A percentile compares a stretch with the other conserved stretches of the same genome.
These are phyloP conservation scores for Scutellaria baicalensis DNA, from an alignment of 257 asterid species.

Conservation along the genomic window DNA sequence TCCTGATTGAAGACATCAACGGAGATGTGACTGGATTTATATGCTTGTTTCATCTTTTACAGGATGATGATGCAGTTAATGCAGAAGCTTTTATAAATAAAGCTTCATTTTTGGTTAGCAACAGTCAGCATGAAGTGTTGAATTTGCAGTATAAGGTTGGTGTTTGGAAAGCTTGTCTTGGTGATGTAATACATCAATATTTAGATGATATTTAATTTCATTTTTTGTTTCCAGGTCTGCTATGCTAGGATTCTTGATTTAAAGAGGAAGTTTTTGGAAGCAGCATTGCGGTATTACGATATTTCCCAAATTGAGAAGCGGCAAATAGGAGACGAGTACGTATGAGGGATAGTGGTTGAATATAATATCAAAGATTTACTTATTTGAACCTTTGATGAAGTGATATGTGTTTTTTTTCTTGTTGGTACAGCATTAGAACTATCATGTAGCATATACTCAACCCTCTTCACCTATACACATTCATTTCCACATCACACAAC, in stretches of 20 bases:
- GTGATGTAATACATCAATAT: not conserved
- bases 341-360: slow-evolving; percentile 7
- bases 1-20: not conserved
- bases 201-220: not conserved
- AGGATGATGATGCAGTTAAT: slow-evolving; percentile 98
- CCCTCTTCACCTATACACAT: not conserved
- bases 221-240: slow-evolving; percentile 59
- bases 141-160: slow-evolving; percentile 89
- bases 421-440: not conserved
- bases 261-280: slow-evolving; percentile 97
- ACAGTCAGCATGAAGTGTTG: slow-evolving; percentile 83
- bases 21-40: not conserved
- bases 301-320: slow-evolving; percentile 98
- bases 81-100: slow-evolving; percentile 97
- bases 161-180: not conserved
- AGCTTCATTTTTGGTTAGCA: slow-evolving; percentile 95
- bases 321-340: slow-evolving; percentile 94
- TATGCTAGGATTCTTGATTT: slow-evolving; percentile 92
- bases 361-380: not conserved
- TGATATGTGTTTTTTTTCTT: not conserved
- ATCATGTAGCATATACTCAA: not conserved
- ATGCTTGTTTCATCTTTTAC: slow-evolving; percentile 19
- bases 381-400: not conserved
- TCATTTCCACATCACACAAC: not conserved
- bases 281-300: slow-evolving; percentile 94